phyloP scores from a whole-genome alignment of 441 rosid species.

The Syzygium syzygioides region DNA sequence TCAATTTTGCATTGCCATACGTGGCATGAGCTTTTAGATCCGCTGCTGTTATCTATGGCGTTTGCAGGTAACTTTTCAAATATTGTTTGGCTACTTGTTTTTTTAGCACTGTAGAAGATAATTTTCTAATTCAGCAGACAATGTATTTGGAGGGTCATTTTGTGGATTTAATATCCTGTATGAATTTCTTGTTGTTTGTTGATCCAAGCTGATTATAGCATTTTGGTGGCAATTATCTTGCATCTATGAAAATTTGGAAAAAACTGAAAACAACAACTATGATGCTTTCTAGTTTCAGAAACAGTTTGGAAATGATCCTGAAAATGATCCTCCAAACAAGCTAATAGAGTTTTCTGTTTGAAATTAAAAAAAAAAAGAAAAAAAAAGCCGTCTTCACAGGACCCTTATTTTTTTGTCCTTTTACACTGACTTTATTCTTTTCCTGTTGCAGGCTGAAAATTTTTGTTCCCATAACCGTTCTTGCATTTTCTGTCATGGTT shows the following conservation, averaged over 20 bases:
- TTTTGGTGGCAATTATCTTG: not conserved
- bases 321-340: not conserved
- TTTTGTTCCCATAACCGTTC: constrained; percentile 9
- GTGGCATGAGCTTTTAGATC: not conserved
- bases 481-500: constrained; percentile 11
- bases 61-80: not conserved
- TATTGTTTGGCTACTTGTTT: not conserved
- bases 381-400: not conserved
- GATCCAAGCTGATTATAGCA: not conserved
- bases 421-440: not conserved
- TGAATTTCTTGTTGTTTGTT: not conserved
- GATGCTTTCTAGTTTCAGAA: not conserved
- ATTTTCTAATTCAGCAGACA: not conserved
- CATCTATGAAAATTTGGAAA: not conserved
- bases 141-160: not conserved
- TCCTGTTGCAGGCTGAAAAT: constrained; percentile 11
- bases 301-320: not conserved
- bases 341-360: not conserved
- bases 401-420: not conserved
- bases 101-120: not conserved
- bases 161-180: not conserved
- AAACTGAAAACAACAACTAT: not conserved
- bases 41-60: not conserved
- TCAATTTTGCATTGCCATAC: not conserved
- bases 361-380: not conserved